Base-by-base conservation (phyloP, 2,329 filamentous ascomycete species). In the Fusarium sp. region DNA sequence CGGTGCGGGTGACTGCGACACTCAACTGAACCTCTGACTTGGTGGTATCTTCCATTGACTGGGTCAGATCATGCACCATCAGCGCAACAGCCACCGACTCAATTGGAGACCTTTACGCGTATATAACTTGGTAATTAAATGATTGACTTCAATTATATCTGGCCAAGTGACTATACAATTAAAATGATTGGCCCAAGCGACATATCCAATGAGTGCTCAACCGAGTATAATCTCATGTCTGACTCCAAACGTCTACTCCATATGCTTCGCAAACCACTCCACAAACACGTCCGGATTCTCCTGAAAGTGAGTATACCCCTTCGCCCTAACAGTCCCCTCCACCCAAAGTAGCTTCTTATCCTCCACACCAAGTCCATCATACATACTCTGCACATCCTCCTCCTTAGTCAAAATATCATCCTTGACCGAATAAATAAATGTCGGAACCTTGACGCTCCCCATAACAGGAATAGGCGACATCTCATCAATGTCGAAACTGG, bases 221-320 rank as follows among this genome's bases (percentile, higher is more conserved):
- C n/a, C n/a, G n/a, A n/a, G n/a, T n/a, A n/a, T n/a, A n/a, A n/a
- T n/a, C n/a, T n/a, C n/a, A n/a, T n/a, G n/a, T n/a, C n/a, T n/a
- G n/a, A n/a, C n/a, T n/a, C n/a, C n/a, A 30, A 13, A 18, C 4
- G 12, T 14, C 10, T 57, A 59, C 21, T 21, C 23, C 55, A 59
- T 59, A 14, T 54, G 49, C 11, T n/a, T 14, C 28, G 21, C 48
- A 12, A 59, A 11, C 55, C 55, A 59, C 5, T 59, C 55, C 16
- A 59, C 9, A 21, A 59, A 59, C 2, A 55, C 21, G 1, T 45
- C 9, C 0, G 55, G 18, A 4, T 55, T 55, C 4, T 59, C 40
- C 11, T 59, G 55, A 14, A 59, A 59, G 6, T 59, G 11, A 0
- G 48, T 59, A 20, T 59, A 59, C 10, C 55, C 55, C 23, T 59